Base-by-base conservation (phyloP, 371 early-diverging fungal genomes). In the Neoconidiobolus thromboides region DNA sequence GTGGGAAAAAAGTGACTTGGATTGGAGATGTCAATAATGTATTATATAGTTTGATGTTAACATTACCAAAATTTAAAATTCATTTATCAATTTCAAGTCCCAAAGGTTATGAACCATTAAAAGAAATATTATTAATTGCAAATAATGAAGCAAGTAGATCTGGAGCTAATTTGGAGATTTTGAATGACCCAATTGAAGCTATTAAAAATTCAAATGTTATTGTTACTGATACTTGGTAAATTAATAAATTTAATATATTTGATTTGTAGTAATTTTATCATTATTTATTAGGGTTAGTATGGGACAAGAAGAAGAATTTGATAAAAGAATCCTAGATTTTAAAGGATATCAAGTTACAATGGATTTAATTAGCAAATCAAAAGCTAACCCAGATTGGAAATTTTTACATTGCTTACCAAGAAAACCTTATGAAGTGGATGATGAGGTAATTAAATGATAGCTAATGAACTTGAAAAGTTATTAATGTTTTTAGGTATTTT, bases 351-450 rank as follows among this genome's bases (percentile, higher is more conserved):
- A 89, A 71, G 78, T 96, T 54, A 90, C 93, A 0, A 79, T 77
- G 63, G 77, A 83, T 10, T 67, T 96, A 77, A 85, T 83, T 9
- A 67, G 70, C 46, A 61, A 72, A 40, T 88, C 87, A 53, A 78
- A 81, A 9, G 90, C 94, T 6, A 85, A 87, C 44, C 64, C 76
- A 36, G 78, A 89, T 65, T 94, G 93, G 92, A 76, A 80, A 67
- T 96, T 96, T 63, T 82, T 96, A 88, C 97, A 96, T 71, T 96
- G 97, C 68, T 64, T 96, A 64, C 97, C 97, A 2, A 80, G 97
- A 47, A 94, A 95, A 69, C 79, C 71, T 6, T 92, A 95, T 63
- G 97, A 96, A 69, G 97, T 96, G 14, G 84, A 87, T 61, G 97
- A 96, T 68, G 90, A 91, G 65, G 85, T 82, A 67, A 38, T 7